Evolutionary conservation across 176 grass and related monocot genomes (phyloP), one percentile per base, ranked within the genome.

Genomic region (Microstegium vimineum): DNA sequence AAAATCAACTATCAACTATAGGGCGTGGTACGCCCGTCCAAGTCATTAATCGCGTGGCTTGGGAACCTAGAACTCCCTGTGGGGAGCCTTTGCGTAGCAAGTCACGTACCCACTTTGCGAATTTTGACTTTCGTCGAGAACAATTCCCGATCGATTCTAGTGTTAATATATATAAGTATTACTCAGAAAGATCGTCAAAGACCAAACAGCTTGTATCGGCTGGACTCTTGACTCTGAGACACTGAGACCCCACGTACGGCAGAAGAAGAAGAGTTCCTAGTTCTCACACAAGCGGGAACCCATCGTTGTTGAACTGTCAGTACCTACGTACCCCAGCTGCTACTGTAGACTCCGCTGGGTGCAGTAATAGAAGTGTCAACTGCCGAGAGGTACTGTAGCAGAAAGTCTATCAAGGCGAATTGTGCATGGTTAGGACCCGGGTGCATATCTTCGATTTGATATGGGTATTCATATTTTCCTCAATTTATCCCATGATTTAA

Each of bases 281-380:
- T 75, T 80, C 35, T 68, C 62, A 10, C 62, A 60, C 31, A 68
- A 47, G 20, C 66, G 3, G 36, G 16, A 59, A 59, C 22, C 51
- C 7, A 45, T n/a, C 28, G 81, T 56, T n/a, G n/a, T n/a, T 63
- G 76, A 70, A 62, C 23, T 43, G 66, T 62, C 70, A 33, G 77
- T 63, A 81, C 68, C 66, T 2, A 64, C 80, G 6, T 49, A 34
- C 75, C 31, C 20, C 33, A 0, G 10, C 32, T 33, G 18, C 11
- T 14, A 13, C 12, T 3, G 43, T 46, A 46, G 43, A 15, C 43
- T 46, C 43, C 43, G 45, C 45, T 47, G 45, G 43, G 5, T 47
- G 12, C 45, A 47, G 45, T 47, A 47, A 47, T 17, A 46, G 3
- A 8, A 28, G n/a, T 8, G 20, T 66, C 42, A 10, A 57, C 51